These are phyloP conservation scores for Penicillium polonicum DNA, from an alignment of 2,329 filamentous ascomycete species.

Conservation along the genomic window DNA sequence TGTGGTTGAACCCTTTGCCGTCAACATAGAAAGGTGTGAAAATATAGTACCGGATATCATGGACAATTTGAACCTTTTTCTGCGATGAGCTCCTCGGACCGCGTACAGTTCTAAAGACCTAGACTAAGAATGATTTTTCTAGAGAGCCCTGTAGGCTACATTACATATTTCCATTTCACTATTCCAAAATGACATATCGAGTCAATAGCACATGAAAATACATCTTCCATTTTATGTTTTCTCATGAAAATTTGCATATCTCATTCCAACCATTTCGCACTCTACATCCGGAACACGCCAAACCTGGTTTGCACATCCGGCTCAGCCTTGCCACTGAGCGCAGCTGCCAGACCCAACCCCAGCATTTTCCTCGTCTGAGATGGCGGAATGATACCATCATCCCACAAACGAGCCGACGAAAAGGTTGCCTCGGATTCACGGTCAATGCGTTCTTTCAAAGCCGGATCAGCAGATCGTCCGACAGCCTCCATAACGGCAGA, in stretches of 20 bases:
- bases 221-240: neutral
- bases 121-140: neutral
- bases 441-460: conserved; percentile 80
- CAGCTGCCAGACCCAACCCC: conserved; percentile 69
- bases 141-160: neutral
- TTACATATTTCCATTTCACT: neutral
- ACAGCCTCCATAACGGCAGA: conserved; percentile 93
- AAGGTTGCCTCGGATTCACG: conserved; percentile 85
- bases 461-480: conserved; percentile 76
- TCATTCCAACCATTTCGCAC: neutral
- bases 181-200: neutral
- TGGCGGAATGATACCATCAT: conserved; percentile 77
- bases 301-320: conserved; percentile 63
- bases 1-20: neutral
- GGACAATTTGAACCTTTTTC: neutral
- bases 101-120: neutral
- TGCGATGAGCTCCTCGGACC: neutral
- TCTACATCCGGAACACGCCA: conserved; percentile 79
- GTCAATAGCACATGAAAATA: neutral
- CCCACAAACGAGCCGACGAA: conserved; percentile 87
- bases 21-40: neutral
- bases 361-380: conserved; percentile 72
- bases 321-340: conserved; percentile 66
- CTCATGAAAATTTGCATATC: neutral
- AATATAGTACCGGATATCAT: neutral